phyloP scores from a whole-genome alignment of 305 asterid genomes.

The Plantago coronopus region DNA sequence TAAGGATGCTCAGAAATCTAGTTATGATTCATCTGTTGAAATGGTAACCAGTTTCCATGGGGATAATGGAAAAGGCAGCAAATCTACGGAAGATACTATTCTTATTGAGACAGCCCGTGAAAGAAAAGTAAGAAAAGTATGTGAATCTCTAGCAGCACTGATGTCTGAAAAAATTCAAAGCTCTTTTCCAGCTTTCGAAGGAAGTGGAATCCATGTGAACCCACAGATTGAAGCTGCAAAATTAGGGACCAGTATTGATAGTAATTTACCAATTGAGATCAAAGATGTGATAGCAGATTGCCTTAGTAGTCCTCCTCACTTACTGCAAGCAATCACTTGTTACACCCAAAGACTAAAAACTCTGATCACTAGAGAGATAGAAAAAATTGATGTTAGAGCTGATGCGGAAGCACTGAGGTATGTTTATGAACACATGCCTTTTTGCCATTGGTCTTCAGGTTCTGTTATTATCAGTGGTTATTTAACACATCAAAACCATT shows the following conservation, averaged over 20 bases:
- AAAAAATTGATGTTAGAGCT: constrained; percentile 75
- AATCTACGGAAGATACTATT: constrained; percentile 70
- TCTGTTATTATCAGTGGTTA: constrained; percentile 11
- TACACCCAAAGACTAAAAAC: constrained; percentile 70
- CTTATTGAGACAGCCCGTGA: constrained; percentile 79
- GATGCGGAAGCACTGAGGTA: constrained; percentile 96
- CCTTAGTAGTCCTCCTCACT: constrained; percentile 70
- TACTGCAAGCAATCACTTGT: constrained; percentile 72
- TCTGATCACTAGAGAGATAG: constrained; percentile 61
- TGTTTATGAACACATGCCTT: constrained; percentile 15
- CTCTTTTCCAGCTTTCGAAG: constrained; percentile 90
- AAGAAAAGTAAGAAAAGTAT: constrained; percentile 75
- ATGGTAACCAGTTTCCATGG: constrained; percentile 65
- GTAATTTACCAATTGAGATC: constrained; percentile 66
- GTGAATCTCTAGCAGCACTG: constrained; percentile 71
- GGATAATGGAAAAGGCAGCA: constrained; percentile 58
- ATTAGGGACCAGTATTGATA: constrained; percentile 66
- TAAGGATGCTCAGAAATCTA: constrained; percentile 64
- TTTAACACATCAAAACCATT: constrained; percentile 2
- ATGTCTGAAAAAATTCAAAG: constrained; percentile 67
- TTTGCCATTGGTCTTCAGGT: constrained; percentile 10
- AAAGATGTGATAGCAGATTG: constrained; percentile 57
- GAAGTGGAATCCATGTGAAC: constrained; percentile 66
- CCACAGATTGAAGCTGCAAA: constrained; percentile 70
- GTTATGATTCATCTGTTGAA: constrained; percentile 51